Base-by-base conservation (phyloP, 768 basidiomycete genomes). In the Crassisporium funariophilum region DNA sequence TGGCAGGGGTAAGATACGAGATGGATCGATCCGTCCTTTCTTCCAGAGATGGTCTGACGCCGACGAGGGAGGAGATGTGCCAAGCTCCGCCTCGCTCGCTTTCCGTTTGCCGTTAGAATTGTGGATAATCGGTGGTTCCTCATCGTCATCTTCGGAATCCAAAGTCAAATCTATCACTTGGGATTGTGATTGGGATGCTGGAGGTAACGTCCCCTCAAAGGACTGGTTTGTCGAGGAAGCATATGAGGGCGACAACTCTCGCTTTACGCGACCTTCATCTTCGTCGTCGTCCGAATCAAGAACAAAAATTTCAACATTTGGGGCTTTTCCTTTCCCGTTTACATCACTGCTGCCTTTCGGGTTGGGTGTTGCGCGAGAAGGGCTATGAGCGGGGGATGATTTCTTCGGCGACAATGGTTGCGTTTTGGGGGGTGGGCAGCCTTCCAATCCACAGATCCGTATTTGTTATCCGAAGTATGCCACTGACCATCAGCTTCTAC, bases 401-500 rank as follows among this genome's bases (percentile, higher is more conserved):
- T 71, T 72, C 17, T 59, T 69, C 23, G 71, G 57, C n/a, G 65
- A 53, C 16, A 59, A 47, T 11, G 59, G 41, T 36, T 60, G 56
- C 3, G 49, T 27, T 5, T 56, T 45, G 6, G 65, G 10, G 79
- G 73, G 63, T 87, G 82, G 0, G 66, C 55, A 35, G 76, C 75
- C 54, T 76, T 81, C 93, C 94, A 97, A 22, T 65, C 70, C 1
- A 70, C 57, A 15, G 91, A 93, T 1, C 81, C 92, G 58, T 80
- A 88, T 66, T 88, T 91, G 70, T 88, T 79, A 67, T 98, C 93
- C 13, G 79, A 71, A 1, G 93, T 93, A 63, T 97, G 95, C 97
- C 97, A 99, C 63, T 95, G 87, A 1, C 93, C 95, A 62, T 95
- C 86, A 4, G 91, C 82, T 65, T 99, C 95, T 12, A 99, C 84